phyloP scores from a whole-genome alignment of 2,329 filamentous ascomycete genomes.

The Neonectria ditissima region DNA sequence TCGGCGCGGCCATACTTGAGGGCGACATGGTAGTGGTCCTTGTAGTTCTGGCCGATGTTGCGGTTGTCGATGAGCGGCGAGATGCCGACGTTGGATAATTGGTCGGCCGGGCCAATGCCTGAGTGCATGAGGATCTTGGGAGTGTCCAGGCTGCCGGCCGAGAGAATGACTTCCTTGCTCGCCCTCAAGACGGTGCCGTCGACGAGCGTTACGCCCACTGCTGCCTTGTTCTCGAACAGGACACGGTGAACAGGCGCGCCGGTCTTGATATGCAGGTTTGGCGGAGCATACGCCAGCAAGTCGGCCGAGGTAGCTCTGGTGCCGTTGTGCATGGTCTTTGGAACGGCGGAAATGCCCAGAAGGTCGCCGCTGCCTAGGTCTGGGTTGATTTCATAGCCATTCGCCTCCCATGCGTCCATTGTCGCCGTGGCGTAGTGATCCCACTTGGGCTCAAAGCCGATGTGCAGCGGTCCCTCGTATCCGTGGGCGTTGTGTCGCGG shows the following conservation, averaged over 20 bases:
- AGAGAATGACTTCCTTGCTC: constrained; percentile 31
- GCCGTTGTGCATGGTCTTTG: constrained; percentile 28
- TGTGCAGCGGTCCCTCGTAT: constrained; percentile 27
- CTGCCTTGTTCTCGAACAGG: constrained; percentile 19
- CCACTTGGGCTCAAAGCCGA: constrained; percentile 32
- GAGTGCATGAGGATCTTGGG: constrained; percentile 36
- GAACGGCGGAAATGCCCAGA: constrained; percentile 26
- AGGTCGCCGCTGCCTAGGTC: constrained; percentile 31
- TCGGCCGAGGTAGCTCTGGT: constrained; percentile 29
- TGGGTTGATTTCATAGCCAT: constrained; percentile 29
- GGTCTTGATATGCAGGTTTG: constrained; percentile 28
- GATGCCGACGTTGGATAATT: constrained; percentile 18
- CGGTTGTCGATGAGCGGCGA: constrained; percentile 15
- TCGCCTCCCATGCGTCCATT: constrained; percentile 28
- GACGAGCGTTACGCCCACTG: constrained; percentile 22
- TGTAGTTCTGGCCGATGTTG: constrained; percentile 28
- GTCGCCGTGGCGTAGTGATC: constrained; percentile 27
- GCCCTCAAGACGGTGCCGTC: constrained; percentile 25
- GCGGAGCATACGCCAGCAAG: constrained; percentile 17
- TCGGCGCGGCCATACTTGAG: constrained; percentile 33
- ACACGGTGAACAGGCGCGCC: constrained; percentile 23
- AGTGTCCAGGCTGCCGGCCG: constrained; percentile 31
- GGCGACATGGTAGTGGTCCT: constrained; percentile 32
- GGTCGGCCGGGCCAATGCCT: constrained; percentile 24
- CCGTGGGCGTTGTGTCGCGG: constrained; percentile 25